Conservation (phyloP, 768 basidiomycete species). For the Pleurotus pulmonarius region DNA sequence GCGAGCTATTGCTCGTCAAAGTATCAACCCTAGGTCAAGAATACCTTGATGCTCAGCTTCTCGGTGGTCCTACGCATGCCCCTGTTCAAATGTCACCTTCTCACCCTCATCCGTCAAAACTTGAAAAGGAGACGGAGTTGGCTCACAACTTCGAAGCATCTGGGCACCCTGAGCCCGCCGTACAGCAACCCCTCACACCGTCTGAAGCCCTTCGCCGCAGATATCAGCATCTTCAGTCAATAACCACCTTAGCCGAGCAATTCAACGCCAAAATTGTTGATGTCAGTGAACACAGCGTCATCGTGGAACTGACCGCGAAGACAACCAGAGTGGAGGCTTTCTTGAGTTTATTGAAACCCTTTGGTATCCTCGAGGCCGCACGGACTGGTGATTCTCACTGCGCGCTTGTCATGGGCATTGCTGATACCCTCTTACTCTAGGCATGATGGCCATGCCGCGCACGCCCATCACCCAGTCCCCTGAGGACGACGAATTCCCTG, state of each 20-base stretch:
- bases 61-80: conserved; percentile 81
- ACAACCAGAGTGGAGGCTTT: conserved; percentile 90
- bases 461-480: conserved; percentile 70
- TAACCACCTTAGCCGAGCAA: conserved; percentile 78
- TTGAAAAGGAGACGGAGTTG: conserved; percentile 66
- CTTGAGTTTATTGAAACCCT: conserved; percentile 86
- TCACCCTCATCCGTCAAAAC: conserved; percentile 31
- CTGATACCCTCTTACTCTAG: conserved; percentile 32
- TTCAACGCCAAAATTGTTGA: conserved; percentile 94
- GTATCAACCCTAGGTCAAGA: conserved; percentile 97
- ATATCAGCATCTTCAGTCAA: conserved; percentile 86
- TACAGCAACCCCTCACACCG: conserved; percentile 52
- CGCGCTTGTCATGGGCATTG: neutral
- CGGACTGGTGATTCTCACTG: conserved; percentile 62
- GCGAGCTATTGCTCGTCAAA: conserved; percentile 93
- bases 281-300: conserved; percentile 90
- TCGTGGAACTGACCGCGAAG: conserved; percentile 94
- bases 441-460: conserved; percentile 97
- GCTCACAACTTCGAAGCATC: conserved; percentile 70
- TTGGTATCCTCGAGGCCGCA: conserved; percentile 93
- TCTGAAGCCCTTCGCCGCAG: conserved; percentile 85
- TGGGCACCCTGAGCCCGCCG: conserved; percentile 18
- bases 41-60: conserved; percentile 89
- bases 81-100: conserved; percentile 41
- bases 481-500: conserved; percentile 47